Conservation (phyloP, 495 filamentous ascomycete species). For the Penicillium roqueforti region DNA sequence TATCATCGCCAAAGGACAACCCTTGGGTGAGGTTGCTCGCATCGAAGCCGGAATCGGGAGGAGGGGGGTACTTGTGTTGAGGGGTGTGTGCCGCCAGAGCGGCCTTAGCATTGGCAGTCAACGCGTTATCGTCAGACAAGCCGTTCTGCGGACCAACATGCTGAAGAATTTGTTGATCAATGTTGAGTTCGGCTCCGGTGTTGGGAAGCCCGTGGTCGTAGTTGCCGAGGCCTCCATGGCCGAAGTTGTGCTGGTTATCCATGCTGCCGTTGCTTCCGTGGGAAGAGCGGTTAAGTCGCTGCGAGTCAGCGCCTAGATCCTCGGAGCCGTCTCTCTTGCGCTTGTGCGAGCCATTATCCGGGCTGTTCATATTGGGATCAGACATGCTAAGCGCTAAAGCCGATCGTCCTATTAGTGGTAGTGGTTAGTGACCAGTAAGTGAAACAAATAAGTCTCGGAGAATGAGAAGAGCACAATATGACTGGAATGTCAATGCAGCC, state of each 20-base stretch:
- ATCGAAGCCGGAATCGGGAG: conserved; percentile 41
- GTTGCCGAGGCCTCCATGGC: conserved; percentile 34
- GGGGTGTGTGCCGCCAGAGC: conserved; percentile 44
- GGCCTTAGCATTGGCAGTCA: conserved; percentile 47
- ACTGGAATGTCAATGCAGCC: conserved; percentile 6
- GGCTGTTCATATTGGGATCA: conserved; percentile 38
- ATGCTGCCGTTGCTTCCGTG: conserved; percentile 47
- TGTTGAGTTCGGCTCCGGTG: conserved; percentile 39
- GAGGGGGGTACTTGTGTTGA: conserved; percentile 44
- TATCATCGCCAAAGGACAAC: conserved; percentile 44
- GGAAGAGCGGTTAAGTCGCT: conserved; percentile 43
- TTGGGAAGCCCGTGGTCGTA: conserved; percentile 42
- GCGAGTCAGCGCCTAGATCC: conserved; percentile 39
- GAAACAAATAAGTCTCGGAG: conserved; percentile 5
- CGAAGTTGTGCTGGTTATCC: conserved; percentile 40
- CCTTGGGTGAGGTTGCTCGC: conserved; percentile 40
- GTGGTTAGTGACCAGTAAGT: conserved; percentile 17
- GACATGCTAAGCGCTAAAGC: conserved; percentile 31
- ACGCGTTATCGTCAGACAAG: conserved; percentile 43
- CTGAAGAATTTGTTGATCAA: conserved; percentile 49
- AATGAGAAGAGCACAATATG: not conserved
- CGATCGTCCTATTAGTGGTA: conserved; percentile 8
- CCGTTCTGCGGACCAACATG: conserved; percentile 47
- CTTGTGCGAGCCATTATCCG: conserved; percentile 40
- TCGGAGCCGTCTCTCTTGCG: conserved; percentile 46